Base-by-base conservation (phyloP, 805 yeast genomes). In the Saccharomycopsis capsularis region DNA sequence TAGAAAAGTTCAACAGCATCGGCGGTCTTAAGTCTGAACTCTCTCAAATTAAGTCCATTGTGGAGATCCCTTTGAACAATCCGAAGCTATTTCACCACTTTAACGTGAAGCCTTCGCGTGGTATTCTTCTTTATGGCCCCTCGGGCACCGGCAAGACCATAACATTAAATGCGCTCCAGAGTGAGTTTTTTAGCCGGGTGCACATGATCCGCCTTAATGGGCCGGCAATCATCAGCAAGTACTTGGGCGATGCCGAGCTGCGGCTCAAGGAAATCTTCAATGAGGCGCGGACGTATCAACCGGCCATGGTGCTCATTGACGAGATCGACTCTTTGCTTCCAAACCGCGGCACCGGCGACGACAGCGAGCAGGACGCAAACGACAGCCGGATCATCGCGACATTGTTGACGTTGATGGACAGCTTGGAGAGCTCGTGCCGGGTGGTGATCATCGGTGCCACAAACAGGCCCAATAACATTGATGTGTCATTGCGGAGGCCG, bases 121-220 rank as follows among this genome's bases (percentile, higher is more conserved):
- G 99, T 32, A 79, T 91, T n/a, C 67, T 91, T 15, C 66, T 91
- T 11, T 95, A 91, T 66, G 99, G 99, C 0, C 95, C 97, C 2
- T 93, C 98, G 2, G 99, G 99, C 3, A 91, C 97, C 0, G 99
- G 99, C 45, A 91, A 91, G 63, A 85, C 97, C 1, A 78, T 90
- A 87, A 71, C 93, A 5, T 69, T 93, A 34, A 75, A 85, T 47
- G 83, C 95, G 24, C 80, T 91, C 7, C 95, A 96, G 0, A 73
- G 79, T 54, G 91, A 84, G 51, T 69, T 76, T 1, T 45, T 46
- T 29, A 55, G 65, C 1, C 75, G 82, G 53, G 95, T 95, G 0
- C 99, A 91, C 63, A 80, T 91, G 0, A 70, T 93, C 40, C 81
- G 85, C 2, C 82, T 93, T 22, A 85, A 85, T 61, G 96, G 97